Percentiles rank a stretch among this genome's conserved stretches.
These are phyloP conservation scores for Cyclotella distinguenda DNA, from an alignment of 108 stramenopile species.

Conservation along the genomic window DNA sequence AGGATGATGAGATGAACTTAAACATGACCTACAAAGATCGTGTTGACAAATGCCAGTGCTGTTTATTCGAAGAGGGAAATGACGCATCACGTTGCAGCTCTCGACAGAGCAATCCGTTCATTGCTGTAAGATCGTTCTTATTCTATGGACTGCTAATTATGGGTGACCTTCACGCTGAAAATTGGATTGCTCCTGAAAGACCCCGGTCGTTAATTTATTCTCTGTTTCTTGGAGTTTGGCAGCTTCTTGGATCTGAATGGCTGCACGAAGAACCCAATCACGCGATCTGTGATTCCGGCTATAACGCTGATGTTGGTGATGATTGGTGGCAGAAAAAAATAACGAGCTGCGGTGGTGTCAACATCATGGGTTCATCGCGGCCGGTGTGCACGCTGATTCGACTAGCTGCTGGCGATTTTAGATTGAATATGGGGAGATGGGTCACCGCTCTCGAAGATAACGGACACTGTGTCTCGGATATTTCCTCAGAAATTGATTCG, in stretches of 20 bases:
- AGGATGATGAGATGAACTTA: not conserved
- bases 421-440: conserved; percentile 34
- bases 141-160: conserved; percentile 35
- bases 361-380: conserved; percentile 25
- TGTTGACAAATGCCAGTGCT: not conserved
- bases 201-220: conserved; percentile 12
- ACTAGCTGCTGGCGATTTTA: conserved; percentile 42
- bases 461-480: not conserved
- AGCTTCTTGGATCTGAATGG: conserved; percentile 37
- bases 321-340: conserved; percentile 6
- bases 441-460: conserved; percentile 15
- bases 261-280: conserved; percentile 12
- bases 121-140: conserved; percentile 31
- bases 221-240: conserved; percentile 28
- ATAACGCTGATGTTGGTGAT: not conserved
- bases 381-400: conserved; percentile 37
- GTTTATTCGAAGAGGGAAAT: not conserved
- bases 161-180: not conserved
- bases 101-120: not conserved
- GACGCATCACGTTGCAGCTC: not conserved
- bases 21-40: not conserved
- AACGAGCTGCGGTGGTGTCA: not conserved
- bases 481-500: conserved; percentile 13
- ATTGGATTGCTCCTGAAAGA: not conserved
- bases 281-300: not conserved